These are phyloP conservation scores for Funneliformis geosporum DNA, from an alignment of 192 early-diverging fungal genomes.

Conservation along the genomic window DNA sequence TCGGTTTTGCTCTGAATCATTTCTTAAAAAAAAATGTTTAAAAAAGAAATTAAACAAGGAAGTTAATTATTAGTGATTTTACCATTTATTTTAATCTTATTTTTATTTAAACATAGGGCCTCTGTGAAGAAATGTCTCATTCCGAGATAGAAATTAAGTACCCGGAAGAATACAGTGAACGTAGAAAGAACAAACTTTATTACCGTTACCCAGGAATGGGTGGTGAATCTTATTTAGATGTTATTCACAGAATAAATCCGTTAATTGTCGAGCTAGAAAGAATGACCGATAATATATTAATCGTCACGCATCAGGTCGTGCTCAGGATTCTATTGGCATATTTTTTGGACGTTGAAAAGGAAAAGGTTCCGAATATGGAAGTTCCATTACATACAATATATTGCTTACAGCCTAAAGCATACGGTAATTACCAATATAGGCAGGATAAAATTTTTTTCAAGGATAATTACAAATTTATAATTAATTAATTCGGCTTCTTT, in stretches of 20 bases:
- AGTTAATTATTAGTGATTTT: not conserved
- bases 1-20: not conserved
- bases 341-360: constrained; percentile 79
- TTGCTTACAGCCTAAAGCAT: constrained; percentile 79
- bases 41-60: not conserved
- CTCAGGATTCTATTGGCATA: constrained; percentile 89
- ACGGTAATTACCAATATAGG: constrained; percentile 59
- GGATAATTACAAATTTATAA: not conserved
- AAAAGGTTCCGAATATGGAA: constrained; percentile 76
- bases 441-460: no score
- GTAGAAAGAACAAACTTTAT: constrained; percentile 83
- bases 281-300: constrained; percentile 81
- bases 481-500: not conserved
- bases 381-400: constrained; percentile 84
- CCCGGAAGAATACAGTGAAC: constrained; percentile 81
- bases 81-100: constrained; percentile 20
- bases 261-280: constrained; percentile 95
- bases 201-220: constrained; percentile 96
- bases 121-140: constrained; percentile 76
- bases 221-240: constrained; percentile 92
- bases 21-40: no score
- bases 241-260: constrained; percentile 90
- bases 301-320: constrained; percentile 93
- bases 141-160: constrained; percentile 74
- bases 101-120: constrained; percentile 30